Evolutionary conservation across 768 basidiomycete genomes (phyloP), one percentile per base, ranked within the genome.

Genomic region (Infundibulicybe gibba): DNA sequence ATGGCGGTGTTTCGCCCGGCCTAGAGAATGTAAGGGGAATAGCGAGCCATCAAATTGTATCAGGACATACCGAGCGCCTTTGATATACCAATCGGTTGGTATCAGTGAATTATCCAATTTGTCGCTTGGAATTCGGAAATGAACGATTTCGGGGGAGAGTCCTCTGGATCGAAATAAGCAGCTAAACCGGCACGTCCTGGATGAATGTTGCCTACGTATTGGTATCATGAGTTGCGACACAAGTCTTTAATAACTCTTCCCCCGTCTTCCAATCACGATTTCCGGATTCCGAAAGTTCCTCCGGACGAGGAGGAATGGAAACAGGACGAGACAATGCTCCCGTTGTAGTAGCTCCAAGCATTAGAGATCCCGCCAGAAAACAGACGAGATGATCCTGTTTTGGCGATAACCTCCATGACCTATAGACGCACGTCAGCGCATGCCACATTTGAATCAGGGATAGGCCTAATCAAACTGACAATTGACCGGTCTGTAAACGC

Each of bases 381-480:
- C 95, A 97, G 2, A 90, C 94, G 16, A 97, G 81, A 61, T 97
- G 94, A 60, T 98, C 95, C 69, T 98, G 95, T 61, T 97, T 95
- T 9, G 87, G 87, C 14, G 72, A 70, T 20, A 86, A 65, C 15
- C 76, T 74, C 89, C 88, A 94, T 39, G 68, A 64, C 13, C 90
- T 90, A 53, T 49, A n/a, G 11, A 43, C 13, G 17, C 40, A 32
- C 15, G 25, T 25, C 25, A 31, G 32, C 16, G 21, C 37, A 47
- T 38, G 43, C n/a, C 40, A 9, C 53, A 14, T 41, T 41, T n/a
- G 25, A n/a, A 25, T 8, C 25, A 25, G 25, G 25, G 32, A 32
- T 2, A 31, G 20, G 41, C 11, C 32, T 15, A 10, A 40, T 16
- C 11, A 19, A 38, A 55, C 60, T 40, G 54, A 72, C 72, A 71